A percentile compares a stretch with the other conserved stretches of the same genome.
Evolutionary conservation across 352 stramenopile species (phyloP).

Genomic region (Phytophthora pinifolia): DNA sequence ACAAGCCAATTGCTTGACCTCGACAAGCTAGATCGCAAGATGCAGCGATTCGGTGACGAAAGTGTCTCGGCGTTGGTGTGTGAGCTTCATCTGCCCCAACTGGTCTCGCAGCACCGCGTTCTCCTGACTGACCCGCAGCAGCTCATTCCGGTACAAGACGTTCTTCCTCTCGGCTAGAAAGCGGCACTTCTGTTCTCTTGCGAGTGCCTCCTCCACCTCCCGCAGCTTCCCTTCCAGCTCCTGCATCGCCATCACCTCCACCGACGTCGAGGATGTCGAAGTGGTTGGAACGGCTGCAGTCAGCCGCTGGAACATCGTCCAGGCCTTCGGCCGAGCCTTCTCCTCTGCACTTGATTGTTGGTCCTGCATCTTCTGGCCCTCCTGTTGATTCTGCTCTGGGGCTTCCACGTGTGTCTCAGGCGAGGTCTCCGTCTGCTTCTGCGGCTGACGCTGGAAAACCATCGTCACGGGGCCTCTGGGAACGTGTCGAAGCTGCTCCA

Average conservation of each 20-base stretch:
- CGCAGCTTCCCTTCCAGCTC: constrained; percentile 33
- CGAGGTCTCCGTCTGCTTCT: constrained; percentile 3
- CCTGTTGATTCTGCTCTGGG: constrained; percentile 9
- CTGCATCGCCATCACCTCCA: constrained; percentile 16
- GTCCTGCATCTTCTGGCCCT: constrained; percentile 8
- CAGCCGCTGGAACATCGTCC: constrained; percentile 43
- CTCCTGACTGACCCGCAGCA: constrained; percentile 55
- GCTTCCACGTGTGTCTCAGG: constrained; percentile 15
- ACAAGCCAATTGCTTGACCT: neutral
- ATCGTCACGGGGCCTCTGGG: constrained; percentile 39
- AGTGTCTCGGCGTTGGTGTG: constrained; percentile 21
- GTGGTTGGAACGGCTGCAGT: constrained; percentile 20
- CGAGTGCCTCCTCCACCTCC: constrained; percentile 42
- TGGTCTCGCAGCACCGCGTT: constrained; percentile 52
- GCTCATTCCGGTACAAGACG: constrained; percentile 71
- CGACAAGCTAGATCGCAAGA: constrained; percentile 36
- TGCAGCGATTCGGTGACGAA: constrained; percentile 41
- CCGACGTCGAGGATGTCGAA: constrained; percentile 2
- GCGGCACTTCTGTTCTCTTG: constrained; percentile 69
- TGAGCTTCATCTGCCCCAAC: constrained; percentile 22
- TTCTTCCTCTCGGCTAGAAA: constrained; percentile 76
- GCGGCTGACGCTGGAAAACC: constrained; percentile 36
- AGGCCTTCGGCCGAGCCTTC: constrained; percentile 26
- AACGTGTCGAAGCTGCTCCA: constrained; percentile 64
- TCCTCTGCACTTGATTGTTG: constrained; percentile 11